Evolutionary conservation across 176 grass and related monocot species (phyloP).

Genomic region (Poa annua): DNA sequence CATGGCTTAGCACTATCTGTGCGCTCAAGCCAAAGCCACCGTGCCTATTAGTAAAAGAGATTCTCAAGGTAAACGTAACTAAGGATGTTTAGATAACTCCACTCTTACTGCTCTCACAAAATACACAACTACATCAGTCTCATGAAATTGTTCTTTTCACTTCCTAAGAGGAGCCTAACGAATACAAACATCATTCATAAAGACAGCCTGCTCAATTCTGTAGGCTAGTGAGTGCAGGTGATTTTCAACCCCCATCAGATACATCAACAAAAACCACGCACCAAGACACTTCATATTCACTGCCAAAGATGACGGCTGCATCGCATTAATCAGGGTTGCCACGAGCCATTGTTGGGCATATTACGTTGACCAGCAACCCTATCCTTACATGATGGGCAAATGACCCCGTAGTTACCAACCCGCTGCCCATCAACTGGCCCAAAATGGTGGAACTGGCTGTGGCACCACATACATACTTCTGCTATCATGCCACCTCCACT

Average conservation of each 20-base stretch:
- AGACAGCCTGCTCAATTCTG: constrained; percentile 11
- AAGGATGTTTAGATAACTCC: neutral
- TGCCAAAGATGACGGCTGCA: neutral
- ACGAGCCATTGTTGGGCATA: constrained; percentile 43
- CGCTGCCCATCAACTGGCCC: constrained; percentile 47
- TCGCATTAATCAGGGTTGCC: constrained; percentile 43
- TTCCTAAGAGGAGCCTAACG: constrained; percentile 5
- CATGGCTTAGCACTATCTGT: no score
- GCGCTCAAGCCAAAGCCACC: no score
- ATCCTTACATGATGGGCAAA: constrained; percentile 81
- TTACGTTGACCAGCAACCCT: constrained; percentile 61
- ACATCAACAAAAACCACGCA: neutral
- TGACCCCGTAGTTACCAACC: constrained; percentile 62
- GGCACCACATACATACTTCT: constrained; percentile 73
- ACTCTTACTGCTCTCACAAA: neutral
- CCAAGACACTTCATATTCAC: neutral
- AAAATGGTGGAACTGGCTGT: constrained; percentile 72
- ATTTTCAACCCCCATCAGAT: neutral
- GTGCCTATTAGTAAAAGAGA: neutral
- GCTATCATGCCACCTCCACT: constrained; percentile 42
- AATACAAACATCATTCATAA: constrained; percentile 29
- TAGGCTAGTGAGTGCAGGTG: neutral
- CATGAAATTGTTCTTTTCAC: neutral
- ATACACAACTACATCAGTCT: neutral
- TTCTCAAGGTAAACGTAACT: neutral